These are phyloP conservation scores for Malassezia brasiliensis DNA, from an alignment of 1,284 basidiomycete species.

Conservation along the genomic window DNA sequence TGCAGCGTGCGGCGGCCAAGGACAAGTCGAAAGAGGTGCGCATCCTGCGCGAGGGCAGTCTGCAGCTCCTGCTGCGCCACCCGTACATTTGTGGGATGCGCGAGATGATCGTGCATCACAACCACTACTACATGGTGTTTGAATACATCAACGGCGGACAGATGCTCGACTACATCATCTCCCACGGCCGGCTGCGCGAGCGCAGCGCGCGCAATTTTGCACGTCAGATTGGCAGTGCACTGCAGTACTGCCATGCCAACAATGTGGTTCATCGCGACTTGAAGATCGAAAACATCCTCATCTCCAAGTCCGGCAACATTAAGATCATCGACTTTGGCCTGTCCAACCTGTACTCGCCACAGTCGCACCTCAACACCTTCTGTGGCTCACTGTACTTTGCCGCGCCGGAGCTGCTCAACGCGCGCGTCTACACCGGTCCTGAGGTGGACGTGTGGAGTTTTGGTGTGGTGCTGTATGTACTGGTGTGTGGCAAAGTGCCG, in stretches of 20 bases:
- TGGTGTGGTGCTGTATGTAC: constrained; percentile 90
- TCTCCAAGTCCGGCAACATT: constrained; percentile 95
- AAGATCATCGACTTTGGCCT: constrained; percentile 99
- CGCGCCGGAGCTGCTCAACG: constrained; percentile 89
- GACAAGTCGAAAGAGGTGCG: constrained; percentile 93
- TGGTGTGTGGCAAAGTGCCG: constrained; percentile 95
- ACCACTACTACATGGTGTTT: constrained; percentile 97
- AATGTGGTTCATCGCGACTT: constrained; percentile 95
- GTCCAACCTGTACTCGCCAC: constrained; percentile 88
- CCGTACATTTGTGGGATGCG: constrained; percentile 99
- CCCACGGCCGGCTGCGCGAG: constrained; percentile 88
- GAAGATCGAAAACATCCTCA: constrained; percentile 99
- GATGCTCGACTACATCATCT: constrained; percentile 99
- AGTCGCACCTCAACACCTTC: constrained; percentile 76
- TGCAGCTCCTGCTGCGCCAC: constrained; percentile 83
- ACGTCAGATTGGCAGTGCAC: constrained; percentile 84
- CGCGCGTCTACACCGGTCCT: constrained; percentile 89
- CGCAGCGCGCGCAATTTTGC: constrained; percentile 93
- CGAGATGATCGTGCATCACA: constrained; percentile 60
- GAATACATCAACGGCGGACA: constrained; percentile 98
- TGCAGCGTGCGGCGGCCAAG: constrained; percentile 52
- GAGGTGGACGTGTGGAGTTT: constrained; percentile 99
- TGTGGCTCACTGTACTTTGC: constrained; percentile 97
- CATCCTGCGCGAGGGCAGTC: constrained; percentile 88
- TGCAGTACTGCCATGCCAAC: constrained; percentile 95